Conservation (phyloP, 768 basidiomycete species). For the Leccinum rimulosum region DNA sequence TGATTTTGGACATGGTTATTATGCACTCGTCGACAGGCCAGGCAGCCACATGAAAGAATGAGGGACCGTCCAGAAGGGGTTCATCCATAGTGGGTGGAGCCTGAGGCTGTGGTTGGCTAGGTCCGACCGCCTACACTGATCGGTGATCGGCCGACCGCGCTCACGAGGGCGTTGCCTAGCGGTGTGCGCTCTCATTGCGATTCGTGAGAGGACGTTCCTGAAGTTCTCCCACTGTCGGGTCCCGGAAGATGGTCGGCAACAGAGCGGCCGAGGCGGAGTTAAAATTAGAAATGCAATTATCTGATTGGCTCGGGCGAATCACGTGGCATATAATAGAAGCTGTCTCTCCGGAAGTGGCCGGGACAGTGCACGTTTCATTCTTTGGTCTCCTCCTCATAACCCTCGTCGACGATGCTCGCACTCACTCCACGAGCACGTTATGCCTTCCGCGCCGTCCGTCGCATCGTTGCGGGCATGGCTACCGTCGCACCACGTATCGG, state of each 20-base stretch:
- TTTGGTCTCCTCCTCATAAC: neutral
- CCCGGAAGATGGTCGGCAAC: slow-evolving; percentile 2
- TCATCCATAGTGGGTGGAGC: no score
- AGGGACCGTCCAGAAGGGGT: no score
- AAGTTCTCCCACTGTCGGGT: neutral
- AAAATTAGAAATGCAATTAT: neutral
- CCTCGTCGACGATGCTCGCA: slow-evolving; percentile 56
- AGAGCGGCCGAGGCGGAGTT: slow-evolving; percentile 10
- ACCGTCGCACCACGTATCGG: slow-evolving; percentile 79
- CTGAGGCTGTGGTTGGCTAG: neutral
- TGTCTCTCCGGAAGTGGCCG: neutral
- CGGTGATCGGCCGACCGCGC: neutral
- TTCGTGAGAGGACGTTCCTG: neutral
- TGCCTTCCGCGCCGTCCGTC: slow-evolving; percentile 52
- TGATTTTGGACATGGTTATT: neutral
- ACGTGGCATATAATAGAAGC: neutral
- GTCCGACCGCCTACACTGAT: neutral
- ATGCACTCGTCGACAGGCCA: neutral
- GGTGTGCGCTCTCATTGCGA: neutral
- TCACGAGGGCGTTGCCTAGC: neutral
- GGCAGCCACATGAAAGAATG: no score
- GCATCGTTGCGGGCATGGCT: slow-evolving; percentile 70
- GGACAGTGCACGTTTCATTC: neutral
- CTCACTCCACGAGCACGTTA: slow-evolving; percentile 52
- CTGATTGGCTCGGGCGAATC: neutral